Base-by-base conservation (phyloP, 192 early-diverging fungal genomes). In the Linnemannia hyalina region DNA sequence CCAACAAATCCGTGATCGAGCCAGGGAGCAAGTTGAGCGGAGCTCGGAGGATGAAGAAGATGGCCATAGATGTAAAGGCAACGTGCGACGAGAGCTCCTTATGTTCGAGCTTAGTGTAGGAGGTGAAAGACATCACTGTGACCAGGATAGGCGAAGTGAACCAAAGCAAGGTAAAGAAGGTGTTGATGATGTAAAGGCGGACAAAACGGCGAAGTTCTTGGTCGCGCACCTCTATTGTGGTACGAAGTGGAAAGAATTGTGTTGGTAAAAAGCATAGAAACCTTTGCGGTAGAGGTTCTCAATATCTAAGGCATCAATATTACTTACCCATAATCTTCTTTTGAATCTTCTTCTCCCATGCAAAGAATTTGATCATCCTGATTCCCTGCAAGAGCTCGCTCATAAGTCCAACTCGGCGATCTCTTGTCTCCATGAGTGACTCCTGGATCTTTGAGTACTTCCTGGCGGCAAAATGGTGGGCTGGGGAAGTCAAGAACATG, bases 311-410 rank as follows among this genome's bases (percentile, higher is more conserved):
- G 2, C 2, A 60, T 60, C n/a, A 18, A 60, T 57, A 54, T 20
- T 85, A 91, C 78, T 88, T 89, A 74, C 86, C 92, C 76, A 93
- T 89, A 65, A 98, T 93, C 40, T 91, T 90, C 57, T 92, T 89
- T 55, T 95, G 82, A 83, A 98, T 96, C 38, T 89, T 93, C 63
- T 90, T 75, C 80, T 97, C 94, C 93, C 95, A 96, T 41, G 93
- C 95, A 79, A 96, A 94, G 65, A 97, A 92, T 86, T 99, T 99
- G 79, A 98, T 95, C 75, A 97, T 96, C 29, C 96, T 93, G 47
- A 99, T 97, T n/a, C 94, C 96, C 74, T 95, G 94, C 72, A 90
- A 74, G 41, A 90, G 77, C 78, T 98, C 97, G 54, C 94, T 96
- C 71, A 96, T 90, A 78, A 95, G 88, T 4, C 93, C 93, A 22